Evolutionary conservation across 345 rosid genomes (phyloP).

Genomic region (Populus alba): DNA sequence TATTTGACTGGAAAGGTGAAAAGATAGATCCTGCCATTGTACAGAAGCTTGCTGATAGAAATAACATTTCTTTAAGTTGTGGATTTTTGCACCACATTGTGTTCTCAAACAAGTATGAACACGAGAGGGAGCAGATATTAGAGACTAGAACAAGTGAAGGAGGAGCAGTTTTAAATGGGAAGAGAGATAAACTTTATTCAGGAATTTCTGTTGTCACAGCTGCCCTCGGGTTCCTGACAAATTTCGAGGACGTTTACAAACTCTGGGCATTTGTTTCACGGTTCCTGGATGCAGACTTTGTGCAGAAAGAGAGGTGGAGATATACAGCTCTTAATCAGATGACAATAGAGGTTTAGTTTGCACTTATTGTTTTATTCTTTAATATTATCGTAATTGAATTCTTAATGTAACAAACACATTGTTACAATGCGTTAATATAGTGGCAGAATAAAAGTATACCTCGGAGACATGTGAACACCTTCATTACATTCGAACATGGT

Average conservation of each 20-base stretch:
- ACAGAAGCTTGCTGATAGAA: slow-evolving; percentile 73
- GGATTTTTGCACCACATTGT: slow-evolving; percentile 47
- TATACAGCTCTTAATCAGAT: slow-evolving; percentile 65
- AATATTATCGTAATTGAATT: neutral
- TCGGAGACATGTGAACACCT: neutral
- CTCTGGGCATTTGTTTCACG: slow-evolving; percentile 75
- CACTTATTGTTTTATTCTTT: slow-evolving; percentile 14
- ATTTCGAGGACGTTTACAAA: slow-evolving; percentile 70
- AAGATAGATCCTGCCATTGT: slow-evolving; percentile 63
- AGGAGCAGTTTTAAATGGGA: slow-evolving; percentile 1
- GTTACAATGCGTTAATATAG: neutral
- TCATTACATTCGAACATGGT: neutral
- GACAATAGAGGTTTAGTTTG: slow-evolving; percentile 41
- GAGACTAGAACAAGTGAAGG: slow-evolving; percentile 18
- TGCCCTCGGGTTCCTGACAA: slow-evolving; percentile 63
- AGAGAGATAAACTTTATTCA: slow-evolving; percentile 5
- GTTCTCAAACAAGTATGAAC: slow-evolving; percentile 33
- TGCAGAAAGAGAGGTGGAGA: slow-evolving; percentile 93
- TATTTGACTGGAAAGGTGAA: slow-evolving; percentile 87
- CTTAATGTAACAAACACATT: neutral
- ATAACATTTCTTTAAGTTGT: slow-evolving; percentile 49
- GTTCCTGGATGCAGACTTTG: slow-evolving; percentile 88
- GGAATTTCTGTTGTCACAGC: slow-evolving; percentile 56
- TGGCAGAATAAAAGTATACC: neutral
- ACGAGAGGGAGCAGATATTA: slow-evolving; percentile 26